Conservation (phyloP, 495 filamentous ascomycete genomes). For the Aspergillus mulundensis region DNA sequence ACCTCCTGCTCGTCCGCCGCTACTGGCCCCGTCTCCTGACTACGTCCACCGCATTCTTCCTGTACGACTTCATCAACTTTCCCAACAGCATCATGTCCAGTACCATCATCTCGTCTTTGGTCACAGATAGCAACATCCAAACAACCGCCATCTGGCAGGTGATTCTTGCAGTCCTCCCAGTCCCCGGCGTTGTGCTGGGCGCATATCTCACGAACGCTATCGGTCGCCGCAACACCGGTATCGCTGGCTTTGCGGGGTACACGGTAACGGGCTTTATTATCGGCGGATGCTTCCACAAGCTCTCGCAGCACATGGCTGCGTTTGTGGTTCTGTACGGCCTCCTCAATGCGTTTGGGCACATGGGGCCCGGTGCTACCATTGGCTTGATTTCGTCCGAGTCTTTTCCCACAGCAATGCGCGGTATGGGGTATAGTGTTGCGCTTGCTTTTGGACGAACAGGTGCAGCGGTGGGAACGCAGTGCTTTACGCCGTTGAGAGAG, state of each 20-base stretch:
- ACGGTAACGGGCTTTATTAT: slow-evolving; percentile 34
- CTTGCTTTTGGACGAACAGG: slow-evolving; percentile 36
- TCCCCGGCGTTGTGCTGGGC: slow-evolving; percentile 33
- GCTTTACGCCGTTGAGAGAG: slow-evolving; percentile 30
- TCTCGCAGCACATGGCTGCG: slow-evolving; percentile 30
- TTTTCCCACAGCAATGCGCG: slow-evolving; percentile 35
- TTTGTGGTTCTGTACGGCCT: slow-evolving; percentile 39
- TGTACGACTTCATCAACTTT: slow-evolving; percentile 38
- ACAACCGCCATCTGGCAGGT: slow-evolving; percentile 37
- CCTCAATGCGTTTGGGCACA: slow-evolving; percentile 32
- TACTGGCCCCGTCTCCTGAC: slow-evolving; percentile 30
- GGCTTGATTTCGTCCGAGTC: slow-evolving; percentile 31
- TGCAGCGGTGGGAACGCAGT: slow-evolving; percentile 33
- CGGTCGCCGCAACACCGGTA: slow-evolving; percentile 31
- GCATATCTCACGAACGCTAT: slow-evolving; percentile 32
- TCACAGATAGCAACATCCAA: slow-evolving; percentile 27
- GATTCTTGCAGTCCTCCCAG: slow-evolving; percentile 31
- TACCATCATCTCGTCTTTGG: slow-evolving; percentile 36
- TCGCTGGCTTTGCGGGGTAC: slow-evolving; percentile 32
- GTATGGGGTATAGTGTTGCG: slow-evolving; percentile 35
- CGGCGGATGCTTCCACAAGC: slow-evolving; percentile 24
- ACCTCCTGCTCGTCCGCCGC: slow-evolving; percentile 23
- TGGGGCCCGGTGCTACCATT: slow-evolving; percentile 35
- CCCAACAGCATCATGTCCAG: slow-evolving; percentile 38
- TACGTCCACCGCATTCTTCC: slow-evolving; percentile 32